Conservation (phyloP, 768 basidiomycete genomes). For the Hemileccinum rubropunctum region DNA sequence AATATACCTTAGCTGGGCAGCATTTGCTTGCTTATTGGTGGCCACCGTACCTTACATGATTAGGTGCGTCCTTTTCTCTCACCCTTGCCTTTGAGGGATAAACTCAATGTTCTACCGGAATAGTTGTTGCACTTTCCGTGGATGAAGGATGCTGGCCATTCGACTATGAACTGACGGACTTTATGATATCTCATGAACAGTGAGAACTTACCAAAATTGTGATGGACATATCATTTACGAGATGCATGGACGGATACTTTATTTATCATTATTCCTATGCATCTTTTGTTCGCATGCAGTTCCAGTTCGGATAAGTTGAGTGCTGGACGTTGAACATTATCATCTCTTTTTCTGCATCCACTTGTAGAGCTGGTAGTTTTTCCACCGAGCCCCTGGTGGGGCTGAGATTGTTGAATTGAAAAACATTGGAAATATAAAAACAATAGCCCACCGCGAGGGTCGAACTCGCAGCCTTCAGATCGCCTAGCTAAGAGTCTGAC, state of each 20-base stretch:
- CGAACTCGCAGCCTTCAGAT: slow-evolving; percentile 66
- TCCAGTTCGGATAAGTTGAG: not conserved
- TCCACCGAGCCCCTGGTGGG: too few species aligned
- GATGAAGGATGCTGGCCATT: slow-evolving; percentile 42
- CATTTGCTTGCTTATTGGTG: slow-evolving; percentile 61
- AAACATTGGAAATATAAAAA: slow-evolving; percentile 24
- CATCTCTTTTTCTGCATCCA: too few species aligned
- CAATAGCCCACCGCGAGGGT: slow-evolving; percentile 60
- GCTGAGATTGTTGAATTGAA: too few species aligned
- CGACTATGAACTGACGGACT: slow-evolving; percentile 13
- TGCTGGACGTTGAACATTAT: too few species aligned
- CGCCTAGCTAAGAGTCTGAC: slow-evolving; percentile 57
- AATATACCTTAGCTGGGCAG: slow-evolving; percentile 69
- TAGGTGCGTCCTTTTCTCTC: slow-evolving; percentile 47
- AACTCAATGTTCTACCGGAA: not conserved
- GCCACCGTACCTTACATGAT: slow-evolving; percentile 76
- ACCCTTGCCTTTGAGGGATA: not conserved
- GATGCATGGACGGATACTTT: slow-evolving; percentile 14
- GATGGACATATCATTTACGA: slow-evolving; percentile 7
- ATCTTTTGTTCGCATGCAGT: not conserved
- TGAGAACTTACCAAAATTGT: slow-evolving; percentile 1
- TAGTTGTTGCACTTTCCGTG: slow-evolving; percentile 81
- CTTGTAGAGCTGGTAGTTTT: too few species aligned
- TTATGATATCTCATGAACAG: slow-evolving; percentile 15
- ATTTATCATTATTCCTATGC: slow-evolving; percentile 22